These are phyloP conservation scores for Xylaria acuta DNA, from an alignment of 495 filamentous ascomycete species.

Conservation along the genomic window DNA sequence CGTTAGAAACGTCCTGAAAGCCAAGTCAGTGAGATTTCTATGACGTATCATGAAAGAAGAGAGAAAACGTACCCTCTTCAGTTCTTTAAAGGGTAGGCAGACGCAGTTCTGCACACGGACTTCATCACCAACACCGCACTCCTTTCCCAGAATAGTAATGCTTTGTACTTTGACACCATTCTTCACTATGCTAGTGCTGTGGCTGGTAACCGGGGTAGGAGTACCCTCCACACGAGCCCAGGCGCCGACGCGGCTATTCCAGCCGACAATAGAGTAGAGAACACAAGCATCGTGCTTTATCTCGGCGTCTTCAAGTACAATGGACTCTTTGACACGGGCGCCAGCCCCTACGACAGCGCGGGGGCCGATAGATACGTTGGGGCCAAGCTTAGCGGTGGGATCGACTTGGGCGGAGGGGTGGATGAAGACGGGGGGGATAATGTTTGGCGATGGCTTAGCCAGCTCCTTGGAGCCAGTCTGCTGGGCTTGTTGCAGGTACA, in stretches of 20 bases:
- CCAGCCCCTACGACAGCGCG: slow-evolving; percentile 84
- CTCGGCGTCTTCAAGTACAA: slow-evolving; percentile 93
- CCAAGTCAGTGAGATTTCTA: slow-evolving; percentile 42
- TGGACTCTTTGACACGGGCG: slow-evolving; percentile 91
- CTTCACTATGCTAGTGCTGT: slow-evolving; percentile 94
- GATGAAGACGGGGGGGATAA: slow-evolving; percentile 94
- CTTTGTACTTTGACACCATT: slow-evolving; percentile 98
- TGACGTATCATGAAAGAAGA: not conserved
- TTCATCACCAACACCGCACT: slow-evolving; percentile 93
- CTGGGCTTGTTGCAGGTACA: slow-evolving; percentile 95
- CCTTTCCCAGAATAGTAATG: slow-evolving; percentile 97
- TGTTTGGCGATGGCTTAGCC: slow-evolving; percentile 81
- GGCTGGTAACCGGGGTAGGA: slow-evolving; percentile 85
- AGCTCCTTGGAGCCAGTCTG: slow-evolving; percentile 85
- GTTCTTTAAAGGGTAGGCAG: slow-evolving; percentile 96
- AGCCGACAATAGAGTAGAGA: slow-evolving; percentile 95
- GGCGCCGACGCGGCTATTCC: slow-evolving; percentile 92
- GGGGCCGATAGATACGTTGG: slow-evolving; percentile 95
- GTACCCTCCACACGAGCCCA: slow-evolving; percentile 98
- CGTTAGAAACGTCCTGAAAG: slow-evolving; percentile 82
- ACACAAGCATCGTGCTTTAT: slow-evolving; percentile 98
- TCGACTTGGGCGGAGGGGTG: slow-evolving; percentile 94
- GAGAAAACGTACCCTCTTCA: slow-evolving; percentile 82
- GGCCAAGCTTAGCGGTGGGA: slow-evolving; percentile 93
- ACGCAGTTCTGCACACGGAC: slow-evolving; percentile 98